phyloP scores from a whole-genome alignment of 2,329 filamentous ascomycete species.

The Pseudogymnoascus sp. region DNA sequence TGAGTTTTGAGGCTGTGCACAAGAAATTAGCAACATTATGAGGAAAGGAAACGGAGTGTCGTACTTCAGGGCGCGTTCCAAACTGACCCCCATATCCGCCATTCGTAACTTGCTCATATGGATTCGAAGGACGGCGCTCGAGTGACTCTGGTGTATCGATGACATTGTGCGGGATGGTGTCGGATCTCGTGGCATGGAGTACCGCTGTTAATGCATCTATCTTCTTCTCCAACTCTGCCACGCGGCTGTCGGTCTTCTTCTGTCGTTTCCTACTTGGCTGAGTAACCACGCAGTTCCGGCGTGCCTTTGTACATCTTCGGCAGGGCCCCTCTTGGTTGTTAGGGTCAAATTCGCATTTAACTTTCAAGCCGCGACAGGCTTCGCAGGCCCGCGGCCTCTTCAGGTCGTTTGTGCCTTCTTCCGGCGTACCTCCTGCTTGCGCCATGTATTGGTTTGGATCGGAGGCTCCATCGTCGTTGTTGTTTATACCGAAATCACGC shows the following conservation, averaged over 20 bases:
- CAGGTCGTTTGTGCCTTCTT: slow-evolving; percentile 21
- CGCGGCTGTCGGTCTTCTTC: slow-evolving; percentile 37
- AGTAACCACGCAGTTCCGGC: slow-evolving; percentile 33
- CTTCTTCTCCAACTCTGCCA: slow-evolving; percentile 37
- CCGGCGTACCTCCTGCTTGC: slow-evolving; percentile 14
- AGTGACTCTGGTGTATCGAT: not conserved
- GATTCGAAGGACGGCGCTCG: slow-evolving; percentile 13
- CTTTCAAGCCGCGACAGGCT: slow-evolving; percentile 35
- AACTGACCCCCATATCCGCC: slow-evolving; percentile 23
- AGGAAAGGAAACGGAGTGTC: not conserved
- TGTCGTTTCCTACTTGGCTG: slow-evolving; percentile 35
- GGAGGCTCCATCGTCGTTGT: slow-evolving; percentile 1
- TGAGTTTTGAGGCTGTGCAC: slow-evolving; percentile 3
- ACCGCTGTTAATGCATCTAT: slow-evolving; percentile 34
- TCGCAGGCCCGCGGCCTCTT: slow-evolving; percentile 34
- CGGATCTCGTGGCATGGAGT: slow-evolving; percentile 27
- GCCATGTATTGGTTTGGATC: slow-evolving; percentile 13
- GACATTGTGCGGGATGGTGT: not conserved
- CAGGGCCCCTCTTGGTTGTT: slow-evolving; percentile 29
- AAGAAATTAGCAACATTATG: not conserved
- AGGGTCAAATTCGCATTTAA: slow-evolving; percentile 33
- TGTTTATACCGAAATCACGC: slow-evolving; percentile 1
- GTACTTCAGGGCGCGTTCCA: slow-evolving; percentile 17
- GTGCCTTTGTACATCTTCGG: slow-evolving; percentile 33
- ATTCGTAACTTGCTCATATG: slow-evolving; percentile 29